These are phyloP conservation scores for Friedmanniomyces endolithicus DNA, from an alignment of 495 filamentous ascomycete species.

Conservation along the genomic window DNA sequence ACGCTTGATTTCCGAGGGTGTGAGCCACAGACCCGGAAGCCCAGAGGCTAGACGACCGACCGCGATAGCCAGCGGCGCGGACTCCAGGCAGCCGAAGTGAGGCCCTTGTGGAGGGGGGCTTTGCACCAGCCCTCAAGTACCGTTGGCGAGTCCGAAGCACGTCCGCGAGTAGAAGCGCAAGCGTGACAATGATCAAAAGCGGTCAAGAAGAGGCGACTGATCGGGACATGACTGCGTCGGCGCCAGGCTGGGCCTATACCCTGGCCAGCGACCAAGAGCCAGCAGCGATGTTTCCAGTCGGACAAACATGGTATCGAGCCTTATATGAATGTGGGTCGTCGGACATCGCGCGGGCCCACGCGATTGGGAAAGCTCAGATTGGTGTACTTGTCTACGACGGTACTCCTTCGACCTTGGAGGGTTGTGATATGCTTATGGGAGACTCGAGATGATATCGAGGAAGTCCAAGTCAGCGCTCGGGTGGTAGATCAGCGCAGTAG, in stretches of 20 bases:
- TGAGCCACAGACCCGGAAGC: no score
- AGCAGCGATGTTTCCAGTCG: neutral
- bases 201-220: conserved; percentile 24
- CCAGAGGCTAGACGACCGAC: conserved; percentile 31
- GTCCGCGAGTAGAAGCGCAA: conserved; percentile 43
- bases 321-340: conserved; percentile 21
- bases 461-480: no score
- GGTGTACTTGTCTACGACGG: conserved; percentile 15
- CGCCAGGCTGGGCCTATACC: conserved; percentile 35
- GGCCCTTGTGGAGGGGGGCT: conserved; percentile 36
- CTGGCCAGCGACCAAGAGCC: conserved; percentile 3
- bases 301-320: conserved; percentile 3
- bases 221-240: neutral
- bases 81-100: conserved; percentile 42
- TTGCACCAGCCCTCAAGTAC: conserved; percentile 38
- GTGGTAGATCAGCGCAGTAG: no score
- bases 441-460: no score
- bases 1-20: no score
- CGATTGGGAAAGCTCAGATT: conserved; percentile 28
- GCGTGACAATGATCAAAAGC: conserved; percentile 32
- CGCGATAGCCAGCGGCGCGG: conserved; percentile 39
- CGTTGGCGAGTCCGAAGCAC: conserved; percentile 44
- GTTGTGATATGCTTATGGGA: no score
- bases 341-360: conserved; percentile 20
- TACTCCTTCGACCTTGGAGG: no score